These are phyloP conservation scores for Nicotiana otophora DNA, from an alignment of 257 asterid species.

Conservation along the genomic window DNA sequence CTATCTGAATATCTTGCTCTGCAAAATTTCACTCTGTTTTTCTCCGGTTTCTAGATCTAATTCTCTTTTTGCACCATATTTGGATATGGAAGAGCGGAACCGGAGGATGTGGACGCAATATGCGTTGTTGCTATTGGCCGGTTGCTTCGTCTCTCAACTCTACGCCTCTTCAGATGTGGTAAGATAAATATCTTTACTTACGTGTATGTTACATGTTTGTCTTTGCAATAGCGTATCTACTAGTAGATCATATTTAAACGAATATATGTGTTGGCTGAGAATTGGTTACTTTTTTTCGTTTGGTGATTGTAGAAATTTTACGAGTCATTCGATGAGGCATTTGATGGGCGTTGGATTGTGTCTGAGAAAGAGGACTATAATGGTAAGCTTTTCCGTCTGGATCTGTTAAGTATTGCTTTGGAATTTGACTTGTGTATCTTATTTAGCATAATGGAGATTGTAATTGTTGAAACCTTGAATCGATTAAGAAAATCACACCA, in stretches of 20 bases:
- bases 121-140: constrained; percentile 40
- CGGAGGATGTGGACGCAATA: constrained; percentile 37
- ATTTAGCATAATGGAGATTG: no score
- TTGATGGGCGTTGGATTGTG: constrained; percentile 75
- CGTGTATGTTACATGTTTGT: background rate
- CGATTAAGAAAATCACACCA: background rate
- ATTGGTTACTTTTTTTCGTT: background rate
- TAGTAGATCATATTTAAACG: background rate
- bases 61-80: constrained; percentile 7
- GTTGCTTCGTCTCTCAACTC: constrained; percentile 59
- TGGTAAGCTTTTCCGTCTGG: constrained; percentile 32
- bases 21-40: background rate
- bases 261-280: background rate
- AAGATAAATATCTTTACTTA: constrained; percentile 1
- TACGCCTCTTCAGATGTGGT: constrained; percentile 71
- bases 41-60: constrained; percentile 11
- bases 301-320: constrained; percentile 50
- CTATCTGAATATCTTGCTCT: background rate
- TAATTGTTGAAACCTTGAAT: background rate
- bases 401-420: constrained; percentile 15
- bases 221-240: background rate
- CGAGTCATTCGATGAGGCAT: constrained; percentile 75
- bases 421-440: background rate
- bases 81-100: background rate
- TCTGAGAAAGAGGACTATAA: constrained; percentile 68